Evolutionary conservation across 352 stramenopile species (phyloP).

Genomic region (Pythium brassicae): DNA sequence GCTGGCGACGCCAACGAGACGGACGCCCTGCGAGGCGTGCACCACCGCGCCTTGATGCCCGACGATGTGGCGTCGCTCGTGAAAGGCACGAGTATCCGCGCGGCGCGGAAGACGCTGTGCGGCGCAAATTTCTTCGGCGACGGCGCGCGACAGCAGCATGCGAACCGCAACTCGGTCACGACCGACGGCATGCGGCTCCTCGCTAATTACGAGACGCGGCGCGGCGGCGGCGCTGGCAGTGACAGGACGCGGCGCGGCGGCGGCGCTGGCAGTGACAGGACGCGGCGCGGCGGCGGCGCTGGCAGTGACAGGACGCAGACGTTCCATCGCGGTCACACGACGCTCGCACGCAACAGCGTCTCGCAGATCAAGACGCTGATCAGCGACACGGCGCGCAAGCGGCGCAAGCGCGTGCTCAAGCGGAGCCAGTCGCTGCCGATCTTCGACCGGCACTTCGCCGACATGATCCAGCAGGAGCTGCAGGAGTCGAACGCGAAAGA

Average conservation of each 20-base stretch:
- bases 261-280: conserved; percentile 19
- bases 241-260: conserved; percentile 10
- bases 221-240: too few relatives aligned
- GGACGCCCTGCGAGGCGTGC: neutral
- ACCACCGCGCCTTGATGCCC: neutral
- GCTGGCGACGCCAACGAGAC: conserved; percentile 5
- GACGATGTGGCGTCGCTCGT: conserved; percentile 6
- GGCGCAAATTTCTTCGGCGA: conserved; percentile 27
- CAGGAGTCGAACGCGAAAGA: conserved; percentile 59
- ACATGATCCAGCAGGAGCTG: conserved; percentile 52
- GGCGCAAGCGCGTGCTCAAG: conserved; percentile 40
- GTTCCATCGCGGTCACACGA: conserved; percentile 14
- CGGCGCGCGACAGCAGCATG: conserved; percentile 12
- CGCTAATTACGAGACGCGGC: conserved; percentile 44
- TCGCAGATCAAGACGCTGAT: conserved; percentile 13
- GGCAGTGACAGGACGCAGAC: neutral
- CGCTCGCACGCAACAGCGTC: conserved; percentile 10
- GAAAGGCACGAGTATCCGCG: conserved; percentile 14
- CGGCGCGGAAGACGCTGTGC: conserved; percentile 34
- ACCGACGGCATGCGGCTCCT: conserved; percentile 60
- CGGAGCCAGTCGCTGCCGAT: conserved; percentile 58
- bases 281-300: conserved; percentile 1
- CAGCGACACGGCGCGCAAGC: conserved; percentile 15
- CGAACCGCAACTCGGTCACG: conserved; percentile 28
- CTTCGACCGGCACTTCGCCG: conserved; percentile 54